A percentile compares a stretch with the other conserved stretches of the same genome.
phyloP scores from a whole-genome alignment of 441 rosid species.

The Raphanus hybrid region DNA sequence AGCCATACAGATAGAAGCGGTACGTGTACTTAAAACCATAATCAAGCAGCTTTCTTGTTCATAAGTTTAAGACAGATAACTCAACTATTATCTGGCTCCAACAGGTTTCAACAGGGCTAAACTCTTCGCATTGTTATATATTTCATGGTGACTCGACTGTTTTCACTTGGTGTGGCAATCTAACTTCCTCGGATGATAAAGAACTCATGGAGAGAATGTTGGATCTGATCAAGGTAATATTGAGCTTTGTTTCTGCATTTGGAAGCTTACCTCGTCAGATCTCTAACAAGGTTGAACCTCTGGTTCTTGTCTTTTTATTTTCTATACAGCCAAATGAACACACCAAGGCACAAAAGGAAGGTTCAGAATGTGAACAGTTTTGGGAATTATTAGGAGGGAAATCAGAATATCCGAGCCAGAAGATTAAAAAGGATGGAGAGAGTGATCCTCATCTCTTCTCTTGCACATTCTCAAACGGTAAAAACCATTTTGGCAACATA shows the following conservation, averaged over 20 bases:
- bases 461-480: slow-evolving; percentile 78
- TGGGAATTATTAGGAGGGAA: slow-evolving; percentile 95
- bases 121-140: slow-evolving; percentile 94
- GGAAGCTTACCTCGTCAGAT: slow-evolving; percentile 12
- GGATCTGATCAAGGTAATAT: slow-evolving; percentile 86
- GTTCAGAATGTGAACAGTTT: slow-evolving; percentile 87
- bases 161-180: slow-evolving; percentile 94
- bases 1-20: slow-evolving; percentile 95
- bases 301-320: slow-evolving; percentile 24
- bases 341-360: slow-evolving; percentile 89
- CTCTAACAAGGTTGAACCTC: slow-evolving; percentile 3
- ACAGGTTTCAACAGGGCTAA: slow-evolving; percentile 87
- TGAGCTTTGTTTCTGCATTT: slow-evolving; percentile 27
- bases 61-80: neutral
- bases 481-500: slow-evolving; percentile 9
- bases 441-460: slow-evolving; percentile 94
- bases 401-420: slow-evolving; percentile 80
- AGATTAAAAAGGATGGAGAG: slow-evolving; percentile 73
- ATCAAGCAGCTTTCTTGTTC: slow-evolving; percentile 11
- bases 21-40: slow-evolving; percentile 46
- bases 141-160: slow-evolving; percentile 75
- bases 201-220: slow-evolving; percentile 90
- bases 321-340: slow-evolving; percentile 78
- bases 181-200: slow-evolving; percentile 77
- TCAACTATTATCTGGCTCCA: slow-evolving; percentile 13